These are phyloP conservation scores for Spatholobus suberectus DNA, from an alignment of 306 rosid species.

Conservation along the genomic window DNA sequence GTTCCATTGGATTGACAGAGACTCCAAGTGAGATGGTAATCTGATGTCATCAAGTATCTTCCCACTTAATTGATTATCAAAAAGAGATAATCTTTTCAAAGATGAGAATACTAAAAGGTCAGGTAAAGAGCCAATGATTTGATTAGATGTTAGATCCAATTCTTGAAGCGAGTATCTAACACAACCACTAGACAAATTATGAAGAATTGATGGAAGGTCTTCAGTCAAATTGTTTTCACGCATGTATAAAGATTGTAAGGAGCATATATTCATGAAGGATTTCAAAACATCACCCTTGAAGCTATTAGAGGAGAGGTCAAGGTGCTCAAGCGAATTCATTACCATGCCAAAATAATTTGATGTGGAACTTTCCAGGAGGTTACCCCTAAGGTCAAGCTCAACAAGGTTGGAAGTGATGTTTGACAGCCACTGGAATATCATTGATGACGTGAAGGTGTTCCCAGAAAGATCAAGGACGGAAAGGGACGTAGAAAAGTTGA, in stretches of 20 bases:
- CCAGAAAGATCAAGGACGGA: neutral
- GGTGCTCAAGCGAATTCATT: conserved; percentile 2
- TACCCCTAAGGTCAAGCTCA: conserved; percentile 2
- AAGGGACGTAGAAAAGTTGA: conserved; percentile 36
- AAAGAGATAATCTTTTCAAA: neutral
- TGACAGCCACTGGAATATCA: conserved; percentile 41
- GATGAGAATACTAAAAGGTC: neutral
- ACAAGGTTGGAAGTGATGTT: conserved; percentile 21
- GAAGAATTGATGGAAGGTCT: too few species aligned
- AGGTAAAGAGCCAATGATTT: too few species aligned
- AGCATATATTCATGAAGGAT: too few species aligned
- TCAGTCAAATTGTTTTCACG: too few species aligned
- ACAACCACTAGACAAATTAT: too few species aligned
- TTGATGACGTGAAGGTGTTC: conserved; percentile 1
- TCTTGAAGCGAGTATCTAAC: too few species aligned
- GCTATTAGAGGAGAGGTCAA: neutral
- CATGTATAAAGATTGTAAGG: too few species aligned
- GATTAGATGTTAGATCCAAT: too few species aligned
- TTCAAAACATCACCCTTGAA: neutral
- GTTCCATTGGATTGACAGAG: too few species aligned
- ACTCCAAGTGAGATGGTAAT: neutral
- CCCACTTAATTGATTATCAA: neutral
- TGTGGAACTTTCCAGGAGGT: neutral
- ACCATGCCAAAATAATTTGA: conserved; percentile 7
- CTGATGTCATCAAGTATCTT: neutral